Evolutionary conservation across 371 early-diverging fungal genomes (phyloP), one percentile per base, ranked within the genome.

Genomic region (Chytridium lagenaria): DNA sequence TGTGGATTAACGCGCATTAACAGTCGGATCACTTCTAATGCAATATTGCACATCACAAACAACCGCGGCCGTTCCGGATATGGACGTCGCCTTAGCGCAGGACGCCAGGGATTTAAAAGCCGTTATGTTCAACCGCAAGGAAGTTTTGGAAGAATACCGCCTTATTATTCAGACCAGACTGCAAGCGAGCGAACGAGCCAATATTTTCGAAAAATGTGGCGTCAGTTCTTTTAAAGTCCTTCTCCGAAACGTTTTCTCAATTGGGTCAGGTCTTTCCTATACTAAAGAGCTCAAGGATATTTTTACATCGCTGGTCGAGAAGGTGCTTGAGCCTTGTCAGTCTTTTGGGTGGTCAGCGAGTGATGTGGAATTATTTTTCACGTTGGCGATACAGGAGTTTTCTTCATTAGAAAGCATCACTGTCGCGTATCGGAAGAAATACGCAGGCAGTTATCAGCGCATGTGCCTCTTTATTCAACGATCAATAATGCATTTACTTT

Each of bases 281-380:
- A 72, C 78, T 57, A 85, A 86, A 55, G 90, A 89, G 44, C 73
- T 85, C 2, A 80, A 87, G n/a, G 87, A 87, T 51, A 74, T 90
- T 12, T 87, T 88, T 68, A 67, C 73, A 0, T 80, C 77, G 19
- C 50, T 90, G 16, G 70, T 84, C 7, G 89, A 89, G 39, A 87
- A 86, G 69, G 70, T 89, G 15, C 80, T 86, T 0, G 90, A 89
- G 50, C 84, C 81, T 15, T 78, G 70, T 44, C 34, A 37, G 5
- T 2, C 68, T 7, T 30, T 59, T 28, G 77, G 77, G 1, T 81
- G 83, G 80, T 55, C 59, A 0, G 19, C 59, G 5, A 30, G 36
- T 19, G 81, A 82, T 44, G 52, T 83, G 23, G 72, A 66, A 15
- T 39, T 73, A 33, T 77, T 84, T 50, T 64, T 69, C 31, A 51